Evolutionary conservation across 306 rosid genomes (phyloP).

Genomic region (Castanea mollissima): DNA sequence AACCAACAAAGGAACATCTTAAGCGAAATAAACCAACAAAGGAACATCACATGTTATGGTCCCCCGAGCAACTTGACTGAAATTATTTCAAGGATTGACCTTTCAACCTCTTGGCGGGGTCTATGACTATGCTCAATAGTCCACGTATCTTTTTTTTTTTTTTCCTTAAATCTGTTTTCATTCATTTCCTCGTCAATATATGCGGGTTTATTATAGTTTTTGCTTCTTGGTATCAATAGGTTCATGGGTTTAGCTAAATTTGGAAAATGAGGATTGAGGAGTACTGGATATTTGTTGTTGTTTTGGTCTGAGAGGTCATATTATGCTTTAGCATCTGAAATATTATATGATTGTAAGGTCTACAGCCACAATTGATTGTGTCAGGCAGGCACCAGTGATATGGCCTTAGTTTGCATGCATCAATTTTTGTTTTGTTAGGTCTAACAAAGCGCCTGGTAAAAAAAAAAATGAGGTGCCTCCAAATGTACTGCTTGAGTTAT

Average conservation of each 20-base stretch:
- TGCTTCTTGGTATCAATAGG: not conserved
- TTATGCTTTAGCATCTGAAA: not conserved
- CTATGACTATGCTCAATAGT: not conserved
- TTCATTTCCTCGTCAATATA: not conserved
- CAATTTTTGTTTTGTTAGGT: not conserved
- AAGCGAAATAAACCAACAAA: conserved; percentile 10
- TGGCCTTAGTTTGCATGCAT: not conserved
- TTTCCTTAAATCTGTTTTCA: too few species aligned
- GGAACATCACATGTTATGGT: conserved; percentile 20
- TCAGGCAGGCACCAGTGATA: not conserved
- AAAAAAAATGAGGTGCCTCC: too few species aligned
- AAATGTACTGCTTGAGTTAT: not conserved
- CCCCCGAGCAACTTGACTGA: conserved; percentile 22
- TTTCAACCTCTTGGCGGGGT: conserved; percentile 26
- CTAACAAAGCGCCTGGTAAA: too few species aligned
- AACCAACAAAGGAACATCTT: conserved; percentile 15
- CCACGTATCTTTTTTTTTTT: not conserved
- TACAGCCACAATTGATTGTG: too few species aligned
- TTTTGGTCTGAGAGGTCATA: not conserved
- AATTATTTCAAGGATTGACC: conserved; percentile 24
- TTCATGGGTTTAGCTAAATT: conserved; percentile 1
- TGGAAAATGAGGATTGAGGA: not conserved
- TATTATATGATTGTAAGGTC: too few species aligned
- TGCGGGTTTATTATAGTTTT: not conserved
- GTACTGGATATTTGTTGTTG: not conserved